Percentiles rank a stretch among this genome's conserved stretches.
phyloP scores from a whole-genome alignment of 768 basidiomycete genomes.

The Hysterangium stoloniferum region DNA sequence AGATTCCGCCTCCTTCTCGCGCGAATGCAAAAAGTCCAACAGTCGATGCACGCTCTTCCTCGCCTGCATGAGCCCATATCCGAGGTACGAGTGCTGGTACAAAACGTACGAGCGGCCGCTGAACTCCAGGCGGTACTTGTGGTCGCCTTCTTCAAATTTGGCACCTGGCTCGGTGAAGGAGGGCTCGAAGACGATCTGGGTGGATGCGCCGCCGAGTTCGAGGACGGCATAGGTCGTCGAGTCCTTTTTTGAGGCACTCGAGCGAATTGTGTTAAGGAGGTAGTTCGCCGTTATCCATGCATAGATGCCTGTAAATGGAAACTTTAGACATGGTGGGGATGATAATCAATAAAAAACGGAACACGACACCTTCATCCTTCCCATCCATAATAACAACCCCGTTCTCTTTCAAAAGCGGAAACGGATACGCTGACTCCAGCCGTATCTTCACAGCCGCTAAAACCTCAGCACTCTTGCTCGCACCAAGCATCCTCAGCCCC shows the following conservation, averaged over 20 bases:
- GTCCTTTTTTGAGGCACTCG: conserved; percentile 35
- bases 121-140: conserved; percentile 80
- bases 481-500: conserved; percentile 71
- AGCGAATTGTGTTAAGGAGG: conserved; percentile 65
- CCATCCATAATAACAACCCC: conserved; percentile 92
- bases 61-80: conserved; percentile 91
- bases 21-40: conserved; percentile 73
- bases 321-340: neutral
- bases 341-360: neutral
- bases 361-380: conserved; percentile 66
- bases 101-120: conserved; percentile 62
- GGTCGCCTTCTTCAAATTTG: conserved; percentile 70
- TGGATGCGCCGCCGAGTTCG: conserved; percentile 94
- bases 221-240: conserved; percentile 77
- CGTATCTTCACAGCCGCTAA: conserved; percentile 61
- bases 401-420: conserved; percentile 50
- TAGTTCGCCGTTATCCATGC: conserved; percentile 99
- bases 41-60: conserved; percentile 78
- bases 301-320: conserved; percentile 47
- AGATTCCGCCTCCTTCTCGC: conserved; percentile 20
- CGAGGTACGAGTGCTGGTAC: conserved; percentile 97
- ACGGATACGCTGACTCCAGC: conserved; percentile 56
- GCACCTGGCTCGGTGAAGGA: conserved; percentile 36
- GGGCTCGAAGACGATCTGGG: conserved; percentile 96
- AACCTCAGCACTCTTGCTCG: conserved; percentile 56